phyloP scores from a whole-genome alignment of 2,329 filamentous ascomycete species.

The Fusarium sp. region DNA sequence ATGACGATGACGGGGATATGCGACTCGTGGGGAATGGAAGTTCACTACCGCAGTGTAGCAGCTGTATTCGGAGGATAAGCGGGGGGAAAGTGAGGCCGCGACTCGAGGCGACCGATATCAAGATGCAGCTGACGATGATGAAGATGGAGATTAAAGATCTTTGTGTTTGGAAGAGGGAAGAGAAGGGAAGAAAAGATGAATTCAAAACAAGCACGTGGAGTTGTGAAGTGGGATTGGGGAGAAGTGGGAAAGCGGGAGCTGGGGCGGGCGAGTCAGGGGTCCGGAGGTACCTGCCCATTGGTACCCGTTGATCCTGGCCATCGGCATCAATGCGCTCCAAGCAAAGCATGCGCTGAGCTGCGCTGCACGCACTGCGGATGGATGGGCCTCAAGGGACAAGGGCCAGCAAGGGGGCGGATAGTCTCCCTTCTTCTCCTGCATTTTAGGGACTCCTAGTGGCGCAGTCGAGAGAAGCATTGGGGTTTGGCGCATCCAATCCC shows the following conservation, averaged over 20 bases:
- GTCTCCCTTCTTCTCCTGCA: slow-evolving; percentile 17
- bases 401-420: slow-evolving; percentile 1
- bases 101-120: slow-evolving; percentile 22
- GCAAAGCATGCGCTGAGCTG: background rate
- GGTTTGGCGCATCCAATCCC: slow-evolving; percentile 6
- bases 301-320: slow-evolving; percentile 14
- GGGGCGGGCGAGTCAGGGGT: slow-evolving; percentile 31
- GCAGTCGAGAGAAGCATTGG: slow-evolving; percentile 26
- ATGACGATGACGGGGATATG: slow-evolving; percentile 44
- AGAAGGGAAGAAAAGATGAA: slow-evolving; percentile 37
- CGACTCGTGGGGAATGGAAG: slow-evolving; percentile 26
- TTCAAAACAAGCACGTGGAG: slow-evolving; percentile 45
- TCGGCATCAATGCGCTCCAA: background rate
- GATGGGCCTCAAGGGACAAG: slow-evolving; percentile 14
- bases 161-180: slow-evolving; percentile 15
- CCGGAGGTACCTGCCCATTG: slow-evolving; percentile 25
- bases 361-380: slow-evolving; percentile 4
- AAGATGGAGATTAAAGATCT: slow-evolving; percentile 9
- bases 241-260: slow-evolving; percentile 10
- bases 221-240: slow-evolving; percentile 28
- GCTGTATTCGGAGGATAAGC: slow-evolving; percentile 5
- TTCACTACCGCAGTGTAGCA: slow-evolving; percentile 9
- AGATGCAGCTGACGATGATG: slow-evolving; percentile 16
- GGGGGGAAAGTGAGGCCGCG: slow-evolving; percentile 12
- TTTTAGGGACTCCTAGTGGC: slow-evolving; percentile 12